Conservation (phyloP, 2,329 filamentous ascomycete species). For the Botrytis byssoidea region DNA sequence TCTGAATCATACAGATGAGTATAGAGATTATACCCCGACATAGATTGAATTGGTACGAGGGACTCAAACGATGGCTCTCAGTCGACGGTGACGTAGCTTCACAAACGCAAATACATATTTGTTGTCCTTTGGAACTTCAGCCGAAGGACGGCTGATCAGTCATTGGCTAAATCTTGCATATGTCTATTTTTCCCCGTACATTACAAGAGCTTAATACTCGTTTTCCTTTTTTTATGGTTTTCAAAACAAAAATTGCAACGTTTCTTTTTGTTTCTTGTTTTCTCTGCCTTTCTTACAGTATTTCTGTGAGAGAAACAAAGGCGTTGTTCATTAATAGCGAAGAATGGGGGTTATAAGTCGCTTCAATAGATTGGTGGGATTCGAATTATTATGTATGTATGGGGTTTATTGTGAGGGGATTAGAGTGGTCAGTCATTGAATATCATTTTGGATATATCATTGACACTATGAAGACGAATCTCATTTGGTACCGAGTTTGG, state of each 20-base stretch:
- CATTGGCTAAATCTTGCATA: not conserved
- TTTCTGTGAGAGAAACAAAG: not conserved
- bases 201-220: not conserved
- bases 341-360: conserved; percentile 4
- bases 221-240: not conserved
- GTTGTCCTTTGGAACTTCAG: not conserved
- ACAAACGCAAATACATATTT: not conserved
- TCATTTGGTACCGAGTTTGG: conserved; percentile 2
- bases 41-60: conserved; percentile 32
- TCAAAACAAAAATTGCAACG: conserved; percentile 4
- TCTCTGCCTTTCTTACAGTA: not conserved
- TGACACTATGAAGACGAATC: conserved; percentile 5
- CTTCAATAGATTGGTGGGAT: conserved; percentile 15
- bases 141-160: not conserved
- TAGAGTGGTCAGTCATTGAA: conserved; percentile 14
- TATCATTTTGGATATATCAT: conserved; percentile 15
- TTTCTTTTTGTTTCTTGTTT: conserved; percentile 9
- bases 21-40: conserved; percentile 37
- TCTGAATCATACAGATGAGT: conserved; percentile 28
- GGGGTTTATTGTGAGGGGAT: not conserved
- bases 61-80: not conserved
- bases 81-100: not conserved
- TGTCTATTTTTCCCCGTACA: not conserved
- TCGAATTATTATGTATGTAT: not conserved
- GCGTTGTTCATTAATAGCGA: not conserved